phyloP scores from a whole-genome alignment of 75 land plant genomes.

The Pseudotsuga menziesii region DNA sequence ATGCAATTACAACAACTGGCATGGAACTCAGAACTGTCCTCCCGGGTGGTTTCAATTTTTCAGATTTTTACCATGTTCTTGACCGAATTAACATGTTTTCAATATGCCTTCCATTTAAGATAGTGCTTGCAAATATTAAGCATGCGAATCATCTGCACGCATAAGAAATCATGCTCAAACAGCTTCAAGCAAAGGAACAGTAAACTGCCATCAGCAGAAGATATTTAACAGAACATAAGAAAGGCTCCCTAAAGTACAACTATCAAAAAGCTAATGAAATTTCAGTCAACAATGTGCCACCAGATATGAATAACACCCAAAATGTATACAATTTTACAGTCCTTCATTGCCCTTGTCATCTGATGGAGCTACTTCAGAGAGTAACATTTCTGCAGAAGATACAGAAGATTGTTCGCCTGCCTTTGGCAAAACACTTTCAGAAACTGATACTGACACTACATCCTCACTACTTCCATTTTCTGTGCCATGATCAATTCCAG shows the following conservation, averaged over 20 bases:
- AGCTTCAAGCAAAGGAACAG: not conserved
- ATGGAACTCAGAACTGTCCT: not conserved
- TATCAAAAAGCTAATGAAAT: not conserved
- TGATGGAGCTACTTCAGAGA: not conserved
- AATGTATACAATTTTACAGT: not conserved
- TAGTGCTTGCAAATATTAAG: not conserved
- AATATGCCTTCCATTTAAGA: not conserved
- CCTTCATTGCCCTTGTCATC: slow-evolving; percentile 1
- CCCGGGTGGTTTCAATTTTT: not conserved
- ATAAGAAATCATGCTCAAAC: not conserved
- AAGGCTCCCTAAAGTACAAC: not conserved
- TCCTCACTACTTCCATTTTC: not conserved
- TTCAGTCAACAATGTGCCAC: not conserved
- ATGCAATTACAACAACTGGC: not conserved
- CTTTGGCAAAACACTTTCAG: not conserved
- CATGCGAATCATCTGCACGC: not conserved
- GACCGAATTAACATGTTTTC: slow-evolving; percentile 1
- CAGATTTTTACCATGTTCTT: not conserved
- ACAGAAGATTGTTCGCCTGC: slow-evolving; percentile 1
- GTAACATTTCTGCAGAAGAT: not conserved
- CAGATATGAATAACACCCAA: not conserved
- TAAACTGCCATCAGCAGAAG: not conserved
- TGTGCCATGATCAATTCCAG: slow-evolving; percentile 2
- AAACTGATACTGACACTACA: not conserved
- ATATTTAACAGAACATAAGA: not conserved